Evolutionary conservation across 805 yeast genomes (phyloP).

Genomic region (Metschnikowia lunata): DNA sequence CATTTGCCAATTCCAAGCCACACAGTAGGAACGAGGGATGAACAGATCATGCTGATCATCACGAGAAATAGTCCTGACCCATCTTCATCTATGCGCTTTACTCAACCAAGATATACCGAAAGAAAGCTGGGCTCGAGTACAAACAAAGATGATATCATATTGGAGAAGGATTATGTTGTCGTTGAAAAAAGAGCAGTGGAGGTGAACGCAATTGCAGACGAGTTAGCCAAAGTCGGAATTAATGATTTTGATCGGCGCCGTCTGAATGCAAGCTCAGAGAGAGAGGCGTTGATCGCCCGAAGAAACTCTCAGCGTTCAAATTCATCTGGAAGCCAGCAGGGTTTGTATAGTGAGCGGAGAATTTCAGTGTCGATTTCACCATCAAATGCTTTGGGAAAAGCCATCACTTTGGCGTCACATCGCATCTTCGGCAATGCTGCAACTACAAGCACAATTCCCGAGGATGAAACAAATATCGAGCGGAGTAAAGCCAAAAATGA

Average conservation of each 20-base stretch:
- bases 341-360: slow-evolving; percentile 60
- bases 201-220: slow-evolving; percentile 93
- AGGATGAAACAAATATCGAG: slow-evolving; percentile 3
- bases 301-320: slow-evolving; percentile 42
- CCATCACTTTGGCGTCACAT: slow-evolving; percentile 82
- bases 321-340: slow-evolving; percentile 49
- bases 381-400: slow-evolving; percentile 82
- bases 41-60: slow-evolving; percentile 43
- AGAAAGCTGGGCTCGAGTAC: slow-evolving; percentile 11
- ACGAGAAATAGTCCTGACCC: slow-evolving; percentile 43
- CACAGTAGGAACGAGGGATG: slow-evolving; percentile 28
- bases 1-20: slow-evolving; percentile 4
- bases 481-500: not conserved
- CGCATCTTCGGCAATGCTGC: slow-evolving; percentile 62
- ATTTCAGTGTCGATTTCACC: slow-evolving; percentile 72
- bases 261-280: slow-evolving; percentile 23
- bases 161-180: slow-evolving; percentile 87
- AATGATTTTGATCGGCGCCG: slow-evolving; percentile 45
- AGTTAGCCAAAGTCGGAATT: slow-evolving; percentile 61
- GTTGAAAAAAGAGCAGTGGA: slow-evolving; percentile 94
- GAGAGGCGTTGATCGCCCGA: slow-evolving; percentile 18
- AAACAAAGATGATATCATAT: slow-evolving; percentile 41
- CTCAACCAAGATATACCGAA: slow-evolving; percentile 16
- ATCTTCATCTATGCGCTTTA: slow-evolving; percentile 24
- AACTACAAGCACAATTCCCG: slow-evolving; percentile 11